Percentiles rank a stretch among this genome's conserved stretches.
Evolutionary conservation across 495 filamentous ascomycete species (phyloP).

Genomic region (Xylaria palmicola): DNA sequence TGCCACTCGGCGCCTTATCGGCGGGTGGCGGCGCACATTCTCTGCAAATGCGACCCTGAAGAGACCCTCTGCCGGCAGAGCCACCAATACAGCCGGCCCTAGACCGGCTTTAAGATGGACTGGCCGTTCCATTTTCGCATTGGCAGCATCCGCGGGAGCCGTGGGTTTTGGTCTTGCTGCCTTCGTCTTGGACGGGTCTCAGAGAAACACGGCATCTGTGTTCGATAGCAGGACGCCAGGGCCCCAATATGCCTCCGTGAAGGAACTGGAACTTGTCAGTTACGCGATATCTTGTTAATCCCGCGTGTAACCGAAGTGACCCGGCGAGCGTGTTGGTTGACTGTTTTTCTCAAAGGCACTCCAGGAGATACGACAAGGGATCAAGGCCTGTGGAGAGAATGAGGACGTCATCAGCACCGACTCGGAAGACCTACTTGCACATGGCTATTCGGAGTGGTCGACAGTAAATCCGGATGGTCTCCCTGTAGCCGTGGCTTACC

Average conservation of each 20-base stretch:
- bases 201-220: slow-evolving; percentile 29
- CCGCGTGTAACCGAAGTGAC: background rate
- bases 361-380: slow-evolving; percentile 54
- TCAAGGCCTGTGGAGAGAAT: slow-evolving; percentile 43
- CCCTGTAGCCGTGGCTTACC: slow-evolving; percentile 80
- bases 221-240: slow-evolving; percentile 38
- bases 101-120: slow-evolving; percentile 19
- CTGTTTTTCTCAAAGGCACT: slow-evolving; percentile 57
- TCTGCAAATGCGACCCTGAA: slow-evolving; percentile 15
- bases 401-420: slow-evolving; percentile 80
- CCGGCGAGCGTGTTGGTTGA: slow-evolving; percentile 12
- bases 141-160: slow-evolving; percentile 43
- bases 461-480: slow-evolving; percentile 74
- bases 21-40: slow-evolving; percentile 24
- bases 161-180: slow-evolving; percentile 40
- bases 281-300: background rate
- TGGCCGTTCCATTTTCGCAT: slow-evolving; percentile 34
- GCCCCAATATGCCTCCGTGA: slow-evolving; percentile 48
- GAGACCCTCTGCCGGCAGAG: slow-evolving; percentile 18
- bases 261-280: slow-evolving; percentile 53
- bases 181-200: slow-evolving; percentile 20
- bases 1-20: slow-evolving; percentile 25
- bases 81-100: background rate
- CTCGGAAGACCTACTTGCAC: slow-evolving; percentile 72
- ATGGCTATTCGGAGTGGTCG: slow-evolving; percentile 91